Percentiles rank a stretch among this genome's conserved stretches.
Conservation (phyloP, 352 stramenopile genomes). For the Phytopythium aichiense region DNA sequence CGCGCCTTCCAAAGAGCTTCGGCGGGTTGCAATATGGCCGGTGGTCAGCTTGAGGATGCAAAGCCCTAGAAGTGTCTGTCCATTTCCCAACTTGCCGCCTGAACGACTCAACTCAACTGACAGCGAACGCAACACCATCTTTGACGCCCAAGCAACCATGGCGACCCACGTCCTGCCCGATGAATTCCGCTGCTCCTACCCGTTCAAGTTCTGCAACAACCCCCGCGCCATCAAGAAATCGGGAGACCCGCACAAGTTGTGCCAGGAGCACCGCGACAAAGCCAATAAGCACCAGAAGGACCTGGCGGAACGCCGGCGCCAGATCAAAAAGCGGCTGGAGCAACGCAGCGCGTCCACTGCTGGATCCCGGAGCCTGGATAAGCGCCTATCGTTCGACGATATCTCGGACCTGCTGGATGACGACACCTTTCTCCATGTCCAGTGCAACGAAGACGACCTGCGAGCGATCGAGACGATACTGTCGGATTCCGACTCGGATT, state of each 20-base stretch:
- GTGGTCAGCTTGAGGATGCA: not conserved
- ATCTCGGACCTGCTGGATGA: conserved; percentile 6
- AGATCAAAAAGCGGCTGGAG: not conserved
- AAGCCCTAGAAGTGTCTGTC: not conserved
- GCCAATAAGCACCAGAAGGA: conserved; percentile 45
- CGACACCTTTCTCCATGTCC: not conserved
- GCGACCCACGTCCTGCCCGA: conserved; percentile 12
- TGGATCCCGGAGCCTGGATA: not conserved
- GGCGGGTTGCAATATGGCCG: not conserved
- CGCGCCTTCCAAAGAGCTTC: not conserved
- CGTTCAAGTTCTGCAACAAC: conserved; percentile 34
- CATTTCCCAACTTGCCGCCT: not conserved
- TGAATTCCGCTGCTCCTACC: conserved; percentile 29
- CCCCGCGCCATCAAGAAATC: conserved; percentile 27
- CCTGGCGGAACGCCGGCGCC: conserved; percentile 21
- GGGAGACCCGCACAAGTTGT: conserved; percentile 33
- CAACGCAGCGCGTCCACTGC: not conserved
- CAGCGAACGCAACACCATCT: not conserved
- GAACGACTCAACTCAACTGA: not conserved
- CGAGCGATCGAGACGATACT: conserved; percentile 1
- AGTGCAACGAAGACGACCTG: conserved; percentile 6
- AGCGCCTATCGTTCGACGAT: not conserved
- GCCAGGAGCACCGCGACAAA: conserved; percentile 31
- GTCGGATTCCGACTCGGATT: conserved; percentile 3
- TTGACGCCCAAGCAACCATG: not conserved